These are phyloP conservation scores for Plectranthus barbatus DNA, from an alignment of 257 asterid species.

Conservation along the genomic window DNA sequence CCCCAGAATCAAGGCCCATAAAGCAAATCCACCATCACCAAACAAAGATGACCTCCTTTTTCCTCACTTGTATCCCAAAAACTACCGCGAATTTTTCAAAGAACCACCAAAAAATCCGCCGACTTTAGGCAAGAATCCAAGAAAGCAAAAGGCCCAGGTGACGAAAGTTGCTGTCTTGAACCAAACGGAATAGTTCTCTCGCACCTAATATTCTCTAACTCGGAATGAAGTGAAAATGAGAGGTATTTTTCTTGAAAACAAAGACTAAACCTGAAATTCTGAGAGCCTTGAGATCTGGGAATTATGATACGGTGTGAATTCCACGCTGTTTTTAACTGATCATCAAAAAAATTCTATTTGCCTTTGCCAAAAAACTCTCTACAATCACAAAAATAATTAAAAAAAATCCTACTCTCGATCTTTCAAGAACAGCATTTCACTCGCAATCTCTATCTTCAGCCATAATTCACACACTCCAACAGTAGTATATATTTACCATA, in stretches of 20 bases:
- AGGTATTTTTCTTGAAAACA: conserved; percentile 35
- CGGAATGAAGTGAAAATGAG: conserved; percentile 15
- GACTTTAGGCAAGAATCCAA: conserved; percentile 3
- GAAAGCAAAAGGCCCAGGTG: conserved; percentile 22
- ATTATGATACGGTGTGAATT: conserved; percentile 28
- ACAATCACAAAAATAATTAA: conserved; percentile 10
- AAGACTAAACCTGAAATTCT: conserved; percentile 37
- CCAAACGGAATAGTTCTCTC: not conserved
- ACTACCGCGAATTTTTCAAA: conserved; percentile 16
- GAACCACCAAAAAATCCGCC: conserved; percentile 13
- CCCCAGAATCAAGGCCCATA: conserved; percentile 23
- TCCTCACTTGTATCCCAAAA: conserved; percentile 20
- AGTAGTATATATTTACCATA: conserved; percentile 23
- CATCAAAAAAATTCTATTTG: conserved; percentile 43
- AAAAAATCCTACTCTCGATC: conserved; percentile 18
- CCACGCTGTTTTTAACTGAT: conserved; percentile 28
- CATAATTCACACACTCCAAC: conserved; percentile 25
- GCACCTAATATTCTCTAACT: conserved; percentile 14
- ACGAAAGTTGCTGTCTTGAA: conserved; percentile 28
- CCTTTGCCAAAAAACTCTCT: conserved; percentile 4
- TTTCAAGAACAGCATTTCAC: conserved; percentile 19
- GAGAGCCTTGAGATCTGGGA: conserved; percentile 65
- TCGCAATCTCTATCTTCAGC: conserved; percentile 13
- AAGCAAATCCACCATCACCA: conserved; percentile 26
- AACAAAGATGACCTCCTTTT: conserved; percentile 17